Conservation (phyloP, 2,329 filamentous ascomycete species). For the Penicillium aurantiogriseum region DNA sequence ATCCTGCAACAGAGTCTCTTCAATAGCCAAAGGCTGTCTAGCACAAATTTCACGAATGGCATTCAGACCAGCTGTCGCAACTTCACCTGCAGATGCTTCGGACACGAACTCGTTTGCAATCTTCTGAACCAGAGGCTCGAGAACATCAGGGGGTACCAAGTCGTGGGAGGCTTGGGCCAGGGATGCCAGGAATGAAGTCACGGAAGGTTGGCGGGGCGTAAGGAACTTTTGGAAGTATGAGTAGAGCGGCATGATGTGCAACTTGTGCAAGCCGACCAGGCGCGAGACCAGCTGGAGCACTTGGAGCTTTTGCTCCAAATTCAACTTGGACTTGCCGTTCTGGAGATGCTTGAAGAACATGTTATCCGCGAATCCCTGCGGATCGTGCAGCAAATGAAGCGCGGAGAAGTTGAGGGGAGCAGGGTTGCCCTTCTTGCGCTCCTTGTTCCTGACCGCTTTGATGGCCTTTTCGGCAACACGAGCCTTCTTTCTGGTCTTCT, state of each 20-base stretch:
- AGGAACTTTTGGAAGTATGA: slow-evolving; percentile 95
- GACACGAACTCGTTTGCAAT: slow-evolving; percentile 99
- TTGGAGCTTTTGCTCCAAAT: slow-evolving; percentile 84
- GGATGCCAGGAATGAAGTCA: slow-evolving; percentile 89
- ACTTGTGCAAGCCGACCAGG: slow-evolving; percentile 86
- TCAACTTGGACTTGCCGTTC: slow-evolving; percentile 77
- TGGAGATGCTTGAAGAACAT: slow-evolving; percentile 91
- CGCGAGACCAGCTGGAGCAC: slow-evolving; percentile 88
- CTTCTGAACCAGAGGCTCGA: slow-evolving; percentile 88
- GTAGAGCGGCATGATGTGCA: slow-evolving; percentile 86
- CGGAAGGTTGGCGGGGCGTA: slow-evolving; percentile 80
- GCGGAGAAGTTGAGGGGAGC: slow-evolving; percentile 95
- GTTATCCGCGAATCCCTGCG: slow-evolving; percentile 86
- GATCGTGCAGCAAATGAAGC: slow-evolving; percentile 87
- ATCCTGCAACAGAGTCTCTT: slow-evolving; percentile 91
- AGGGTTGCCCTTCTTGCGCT: slow-evolving; percentile 83
- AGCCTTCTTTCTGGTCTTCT: slow-evolving; percentile 87
- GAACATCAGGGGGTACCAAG: slow-evolving; percentile 84
- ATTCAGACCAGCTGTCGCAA: slow-evolving; percentile 88
- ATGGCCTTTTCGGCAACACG: slow-evolving; percentile 77
- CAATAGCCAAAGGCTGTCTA: slow-evolving; percentile 93
- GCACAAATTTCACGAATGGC: slow-evolving; percentile 92
- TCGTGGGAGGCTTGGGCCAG: slow-evolving; percentile 89
- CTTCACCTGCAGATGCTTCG: slow-evolving; percentile 85
- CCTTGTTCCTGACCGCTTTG: slow-evolving; percentile 75